These are phyloP conservation scores for Erigeron canadensis DNA, from an alignment of 129 eudicot species.

Conservation along the genomic window DNA sequence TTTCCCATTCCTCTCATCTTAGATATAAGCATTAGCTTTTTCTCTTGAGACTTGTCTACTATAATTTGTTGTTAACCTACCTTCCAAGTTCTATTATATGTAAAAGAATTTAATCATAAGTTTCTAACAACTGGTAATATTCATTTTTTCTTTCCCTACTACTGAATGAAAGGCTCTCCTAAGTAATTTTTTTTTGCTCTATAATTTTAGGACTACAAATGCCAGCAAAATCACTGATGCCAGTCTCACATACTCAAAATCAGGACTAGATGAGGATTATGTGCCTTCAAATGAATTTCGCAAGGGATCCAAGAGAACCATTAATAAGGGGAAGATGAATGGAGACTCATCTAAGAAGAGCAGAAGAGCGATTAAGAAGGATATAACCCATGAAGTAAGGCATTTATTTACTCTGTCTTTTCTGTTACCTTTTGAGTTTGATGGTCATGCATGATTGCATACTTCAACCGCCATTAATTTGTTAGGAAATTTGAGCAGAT, in stretches of 20 bases:
- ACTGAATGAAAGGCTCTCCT: not conserved
- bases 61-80: not conserved
- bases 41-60: not conserved
- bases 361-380: constrained; percentile 34
- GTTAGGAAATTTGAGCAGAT: too few relatives aligned
- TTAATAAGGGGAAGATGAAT: constrained; percentile 23
- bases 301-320: constrained; percentile 19
- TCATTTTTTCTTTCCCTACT: constrained; percentile 12
- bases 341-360: constrained; percentile 26
- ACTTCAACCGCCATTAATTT: not conserved
- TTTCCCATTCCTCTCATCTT: too few relatives aligned
- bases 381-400: constrained; percentile 32
- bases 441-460: constrained; percentile 2
- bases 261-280: constrained; percentile 32
- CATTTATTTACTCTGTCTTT: constrained; percentile 6
- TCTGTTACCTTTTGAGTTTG: not conserved
- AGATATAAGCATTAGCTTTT: not conserved
- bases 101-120: not conserved
- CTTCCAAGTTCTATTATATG: not conserved
- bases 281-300: constrained; percentile 35
- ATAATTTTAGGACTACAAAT: constrained; percentile 28
- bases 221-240: constrained; percentile 23
- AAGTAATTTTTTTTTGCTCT: not conserved
- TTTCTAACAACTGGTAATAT: constrained; percentile 4
- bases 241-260: constrained; percentile 21